phyloP scores from a whole-genome alignment of 1,284 basidiomycete genomes.

The Sanghuangporus weigelae region DNA sequence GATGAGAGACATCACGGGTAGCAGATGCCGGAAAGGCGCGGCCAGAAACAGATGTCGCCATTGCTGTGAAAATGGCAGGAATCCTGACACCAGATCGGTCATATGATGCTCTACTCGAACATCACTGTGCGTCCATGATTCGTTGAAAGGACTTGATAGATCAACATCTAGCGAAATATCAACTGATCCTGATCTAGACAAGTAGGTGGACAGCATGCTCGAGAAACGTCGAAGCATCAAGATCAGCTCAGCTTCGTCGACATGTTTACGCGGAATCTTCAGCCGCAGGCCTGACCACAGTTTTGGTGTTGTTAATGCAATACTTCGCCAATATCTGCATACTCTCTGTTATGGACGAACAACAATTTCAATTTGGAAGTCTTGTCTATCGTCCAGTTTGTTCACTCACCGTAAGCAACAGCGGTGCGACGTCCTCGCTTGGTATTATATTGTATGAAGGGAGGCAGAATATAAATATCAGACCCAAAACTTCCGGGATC shows the following conservation, averaged over 20 bases:
- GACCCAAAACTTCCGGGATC: background rate
- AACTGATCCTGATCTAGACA: background rate
- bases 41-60: background rate
- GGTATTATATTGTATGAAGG: slow-evolving; percentile 2
- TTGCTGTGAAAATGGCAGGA: background rate
- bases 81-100: background rate
- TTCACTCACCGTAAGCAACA: background rate
- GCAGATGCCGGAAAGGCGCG: background rate
- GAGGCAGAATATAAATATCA: background rate
- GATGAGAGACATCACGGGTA: background rate
- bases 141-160: background rate
- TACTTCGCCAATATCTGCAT: background rate
- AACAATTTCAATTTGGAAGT: background rate
- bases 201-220: background rate
- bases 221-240: background rate
- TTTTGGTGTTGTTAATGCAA: slow-evolving; percentile 2
- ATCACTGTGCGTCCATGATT: background rate
- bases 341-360: background rate
- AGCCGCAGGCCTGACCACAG: slow-evolving; percentile 1
- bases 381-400: background rate
- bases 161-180: slow-evolving; percentile 2
- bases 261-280: background rate
- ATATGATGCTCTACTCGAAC: background rate
- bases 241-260: background rate
- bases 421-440: background rate